Base-by-base conservation (phyloP, 169 alveolate genomes). In the Miamiensis avidus region DNA sequence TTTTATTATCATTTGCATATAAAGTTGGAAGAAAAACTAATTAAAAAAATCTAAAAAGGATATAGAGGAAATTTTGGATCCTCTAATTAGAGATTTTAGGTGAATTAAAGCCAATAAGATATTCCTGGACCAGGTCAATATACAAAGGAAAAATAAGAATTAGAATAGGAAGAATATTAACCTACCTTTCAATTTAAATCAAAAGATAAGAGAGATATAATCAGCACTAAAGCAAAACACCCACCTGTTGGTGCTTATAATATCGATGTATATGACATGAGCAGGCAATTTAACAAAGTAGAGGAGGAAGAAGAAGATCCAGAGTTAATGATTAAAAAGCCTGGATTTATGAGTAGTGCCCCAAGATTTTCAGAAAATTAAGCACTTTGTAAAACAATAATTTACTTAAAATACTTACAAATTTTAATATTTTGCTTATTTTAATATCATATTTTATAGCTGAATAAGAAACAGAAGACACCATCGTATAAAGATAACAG, bases 31-130 rank as follows among this genome's bases (percentile, higher is more conserved):
- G 76, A 49, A 29, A 79, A 49, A 25, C 30, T 79, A 31, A 79
- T 64, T 29, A n/a, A 79, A 28, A 79, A 79, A 29, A 79, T 79
- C 25, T 26, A 79, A 79, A 79, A 79, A 79, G 84, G 84, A 0
- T 79, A 79, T 64, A 79, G 84, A 79, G 84, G 84, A 16, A 49
- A 79, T 31, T 79, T 79, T 79, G 84, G 84, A 16, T 28, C 84
- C 0, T 34, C 84, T 28, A 30, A 34, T 28, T 49, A 74, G 31
- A 79, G 84, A 65, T 49, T 49, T 49, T 4, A 49, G 4, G 4
- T 49, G 20, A 49, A 4, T 49, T 49, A 49, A 49, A 49, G 20
- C 4, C 4, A 49, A 49, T 49, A 49, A 49, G 69, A 49, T 49
- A 49, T 49, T 20, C 69, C 69, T 11, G 69, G 69, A 11, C 69